phyloP scores from a whole-genome alignment of 202 grass and related monocot species.

The Carex sylvatica region DNA sequence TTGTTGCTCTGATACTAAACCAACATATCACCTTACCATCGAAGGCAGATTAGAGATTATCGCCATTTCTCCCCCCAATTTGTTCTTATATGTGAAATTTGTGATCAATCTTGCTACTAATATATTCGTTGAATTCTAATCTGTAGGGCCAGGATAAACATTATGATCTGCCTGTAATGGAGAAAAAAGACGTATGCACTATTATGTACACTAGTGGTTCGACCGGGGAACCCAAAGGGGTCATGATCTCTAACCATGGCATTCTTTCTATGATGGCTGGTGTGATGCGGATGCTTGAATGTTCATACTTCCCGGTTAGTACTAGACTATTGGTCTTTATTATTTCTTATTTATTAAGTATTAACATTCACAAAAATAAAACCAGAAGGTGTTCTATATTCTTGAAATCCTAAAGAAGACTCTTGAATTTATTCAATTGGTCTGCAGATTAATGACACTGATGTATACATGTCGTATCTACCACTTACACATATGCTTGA shows the following conservation, averaged over 20 bases:
- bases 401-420: background rate
- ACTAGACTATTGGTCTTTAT: background rate
- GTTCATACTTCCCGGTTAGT: constrained; percentile 45
- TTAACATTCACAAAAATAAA: background rate
- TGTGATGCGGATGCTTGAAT: constrained; percentile 43
- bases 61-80: background rate
- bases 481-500: constrained; percentile 91
- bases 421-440: background rate
- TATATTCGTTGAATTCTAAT: constrained; percentile 12
- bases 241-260: constrained; percentile 75
- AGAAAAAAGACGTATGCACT: constrained; percentile 72
- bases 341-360: background rate
- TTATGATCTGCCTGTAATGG: constrained; percentile 65
- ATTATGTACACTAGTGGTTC: constrained; percentile 98
- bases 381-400: constrained; percentile 3
- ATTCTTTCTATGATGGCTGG: constrained; percentile 73
- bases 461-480: constrained; percentile 82
- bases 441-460: constrained; percentile 49
- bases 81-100: too few relatives aligned
- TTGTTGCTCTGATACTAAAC: too few relatives aligned
- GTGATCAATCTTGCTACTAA: background rate
- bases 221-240: constrained; percentile 85
- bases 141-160: constrained; percentile 50
- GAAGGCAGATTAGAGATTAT: constrained; percentile 31
- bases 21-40: background rate